Percentiles rank a stretch among this genome's conserved stretches.
phyloP scores from a whole-genome alignment of 495 filamentous ascomycete genomes.

The Rostrohypoxylon terebratum region DNA sequence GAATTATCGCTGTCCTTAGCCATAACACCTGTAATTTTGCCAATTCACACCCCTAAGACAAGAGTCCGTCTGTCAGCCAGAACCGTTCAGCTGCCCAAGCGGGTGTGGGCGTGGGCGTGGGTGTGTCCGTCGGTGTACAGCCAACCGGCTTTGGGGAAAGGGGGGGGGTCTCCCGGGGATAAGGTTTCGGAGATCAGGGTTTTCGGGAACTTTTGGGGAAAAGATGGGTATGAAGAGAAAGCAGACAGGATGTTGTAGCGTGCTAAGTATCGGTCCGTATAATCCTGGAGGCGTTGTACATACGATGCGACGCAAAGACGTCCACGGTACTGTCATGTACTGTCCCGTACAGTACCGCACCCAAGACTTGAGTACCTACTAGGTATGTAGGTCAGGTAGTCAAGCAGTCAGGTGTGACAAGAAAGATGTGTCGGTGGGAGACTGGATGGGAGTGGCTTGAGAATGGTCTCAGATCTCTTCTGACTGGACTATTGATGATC shows the following conservation, averaged over 20 bases:
- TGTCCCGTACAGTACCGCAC: constrained; percentile 14
- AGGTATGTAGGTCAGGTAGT: neutral
- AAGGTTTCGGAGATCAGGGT: constrained; percentile 36
- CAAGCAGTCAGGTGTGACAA: constrained; percentile 33
- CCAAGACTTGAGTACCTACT: no score
- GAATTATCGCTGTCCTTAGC: constrained; percentile 44
- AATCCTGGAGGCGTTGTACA: constrained; percentile 36
- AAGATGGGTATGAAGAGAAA: constrained; percentile 25
- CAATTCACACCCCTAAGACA: constrained; percentile 38
- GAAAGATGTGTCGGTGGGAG: constrained; percentile 36
- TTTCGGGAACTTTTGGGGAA: constrained; percentile 21
- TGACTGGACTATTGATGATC: constrained; percentile 35
- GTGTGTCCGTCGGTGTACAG: constrained; percentile 40
- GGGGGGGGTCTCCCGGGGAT: constrained; percentile 41
- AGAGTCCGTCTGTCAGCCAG: constrained; percentile 38
- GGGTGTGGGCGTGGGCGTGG: constrained; percentile 24
- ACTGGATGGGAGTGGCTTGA: constrained; percentile 44
- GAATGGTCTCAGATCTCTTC: constrained; percentile 35
- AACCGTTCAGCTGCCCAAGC: constrained; percentile 40
- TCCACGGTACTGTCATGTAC: constrained; percentile 17
- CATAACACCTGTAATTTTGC: constrained; percentile 32
- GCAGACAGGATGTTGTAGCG: constrained; percentile 25
- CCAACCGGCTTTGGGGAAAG: constrained; percentile 29
- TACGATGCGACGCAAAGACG: constrained; percentile 18
- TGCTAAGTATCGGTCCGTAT: constrained; percentile 28